Evolutionary conservation across 2,329 filamentous ascomycete genomes (phyloP), one percentile per base, ranked within the genome.

Genomic region (Xylaria multiplex): DNA sequence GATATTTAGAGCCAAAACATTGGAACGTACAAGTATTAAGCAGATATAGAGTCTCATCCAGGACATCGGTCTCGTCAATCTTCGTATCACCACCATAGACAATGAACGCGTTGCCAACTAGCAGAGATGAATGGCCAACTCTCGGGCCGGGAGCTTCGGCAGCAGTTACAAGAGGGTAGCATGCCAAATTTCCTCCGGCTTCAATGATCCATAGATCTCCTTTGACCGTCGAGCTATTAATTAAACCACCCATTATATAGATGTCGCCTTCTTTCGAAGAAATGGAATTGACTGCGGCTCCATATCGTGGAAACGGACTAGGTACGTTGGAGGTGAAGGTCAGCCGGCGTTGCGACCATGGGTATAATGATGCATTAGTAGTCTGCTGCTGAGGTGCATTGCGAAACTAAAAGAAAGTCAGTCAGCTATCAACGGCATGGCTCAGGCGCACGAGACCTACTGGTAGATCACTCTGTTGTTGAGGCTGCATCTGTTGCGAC

Each of bases 61-160:
- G 83, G 55, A 92, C 85, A 79, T 99, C 96, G 37, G 89, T 88
- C 75, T 98, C 96, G 62, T 97, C 93, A 77, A 97, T 91, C 80
- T 99, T 99, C 58, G 96, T 99, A 79, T 99, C 96, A 76, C 96
- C 96, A 56, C 96, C 96, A 76, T 98, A 99, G 13, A 99, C 96
- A 72, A 99, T 99, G 78, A 98, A 99, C 0, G 96, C 96, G 79
- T 99, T 99, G 64, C 96, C 96, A 60, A 99, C 96, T 16, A 99
- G 85, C 74, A 99, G 83, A 83, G 94, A 96, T 22, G 95, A 87
- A 81, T 99, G 96, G 3, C 96, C 96, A 59, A 99, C 96, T 81
- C 96, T 88, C 1, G 96, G 96, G 3, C 96, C 94, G 1, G 96
- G 96, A 0, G 96, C 96, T 79, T 99, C 96, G 22, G 93, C 92